These are phyloP conservation scores for Microascus cirrosus DNA, from an alignment of 2,329 filamentous ascomycete genomes.

Conservation along the genomic window DNA sequence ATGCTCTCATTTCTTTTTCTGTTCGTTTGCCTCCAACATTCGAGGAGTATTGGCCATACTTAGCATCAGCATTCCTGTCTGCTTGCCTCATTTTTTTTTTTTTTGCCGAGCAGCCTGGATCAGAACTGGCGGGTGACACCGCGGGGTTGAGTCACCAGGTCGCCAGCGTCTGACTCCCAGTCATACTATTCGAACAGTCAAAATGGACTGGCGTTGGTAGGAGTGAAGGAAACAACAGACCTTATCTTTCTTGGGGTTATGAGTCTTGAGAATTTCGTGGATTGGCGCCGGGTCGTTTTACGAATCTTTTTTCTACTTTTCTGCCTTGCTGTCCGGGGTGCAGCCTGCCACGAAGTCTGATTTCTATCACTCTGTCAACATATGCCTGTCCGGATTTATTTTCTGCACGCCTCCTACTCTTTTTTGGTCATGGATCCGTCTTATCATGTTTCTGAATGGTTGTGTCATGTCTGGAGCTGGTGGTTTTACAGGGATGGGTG, in stretches of 20 bases:
- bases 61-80: not conserved
- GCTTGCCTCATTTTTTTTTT: not conserved
- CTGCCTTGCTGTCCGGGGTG: conserved; percentile 3
- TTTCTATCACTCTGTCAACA: not conserved
- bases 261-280: not conserved
- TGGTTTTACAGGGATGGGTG: not conserved
- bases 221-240: not conserved
- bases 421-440: not conserved
- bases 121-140: not conserved
- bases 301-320: not conserved
- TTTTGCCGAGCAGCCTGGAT: not conserved
- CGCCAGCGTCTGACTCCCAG: not conserved
- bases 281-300: not conserved
- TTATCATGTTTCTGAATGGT: not conserved
- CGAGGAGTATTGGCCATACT: not conserved
- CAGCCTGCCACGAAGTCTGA: not conserved
- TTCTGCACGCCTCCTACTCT: not conserved
- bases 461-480: not conserved
- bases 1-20: not conserved
- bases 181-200: not conserved
- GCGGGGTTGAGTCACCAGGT: not conserved
- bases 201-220: not conserved
- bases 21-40: not conserved
- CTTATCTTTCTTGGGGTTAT: not conserved
- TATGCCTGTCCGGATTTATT: not conserved